Base-by-base conservation (phyloP, 2,329 filamentous ascomycete species). In the Elsinoe arachidis region DNA sequence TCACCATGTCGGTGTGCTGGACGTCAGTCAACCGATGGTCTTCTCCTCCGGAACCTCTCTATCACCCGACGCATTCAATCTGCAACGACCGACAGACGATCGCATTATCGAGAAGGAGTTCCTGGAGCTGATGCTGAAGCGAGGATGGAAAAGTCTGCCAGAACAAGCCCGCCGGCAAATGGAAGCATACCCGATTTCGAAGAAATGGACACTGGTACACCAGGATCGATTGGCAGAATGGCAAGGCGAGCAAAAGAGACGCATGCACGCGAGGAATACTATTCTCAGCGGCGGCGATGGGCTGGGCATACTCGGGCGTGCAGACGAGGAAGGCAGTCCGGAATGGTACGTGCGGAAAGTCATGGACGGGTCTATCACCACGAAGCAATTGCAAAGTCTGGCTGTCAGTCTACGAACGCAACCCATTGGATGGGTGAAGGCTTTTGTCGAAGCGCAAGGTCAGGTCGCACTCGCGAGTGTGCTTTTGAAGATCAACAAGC, bases 331-430 rank as follows among this genome's bases (percentile, higher is more conserved):
- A 72, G 92, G 91, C 44, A 95, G 89, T 52, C 93, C 93, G 2
- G 92, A 97, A 73, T 99, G 92, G 92, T 99, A 96, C 71, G 92
- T 99, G 55, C 87, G 90, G 69, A 92, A 89, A 70, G 88, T 97
- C 60, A 90, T 97, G 88, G 92, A 97, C 71, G 95, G 96, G 72
- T 88, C 84, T 61, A 89, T 97, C 63, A 90, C 91, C 56, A 82
- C 86, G 63, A 96, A 97, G 76, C 88, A 95, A 61, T 79, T 99
- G 61, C 89, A 89, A 62, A 96, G 90, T 75, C 76, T 99, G 68
- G 90, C 93, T 68, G 95, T 99, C 74, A 96, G 92, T 71, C 73
- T 99, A 65, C 80, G 93, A 67, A 97, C 93, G 38, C 93, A 99
- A 71, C 93, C 95, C 59, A 97, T 99, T 66, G 91, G 77, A 65